Evolutionary conservation across 257 asterid genomes (phyloP).

Genomic region (Cordia subcordata): DNA sequence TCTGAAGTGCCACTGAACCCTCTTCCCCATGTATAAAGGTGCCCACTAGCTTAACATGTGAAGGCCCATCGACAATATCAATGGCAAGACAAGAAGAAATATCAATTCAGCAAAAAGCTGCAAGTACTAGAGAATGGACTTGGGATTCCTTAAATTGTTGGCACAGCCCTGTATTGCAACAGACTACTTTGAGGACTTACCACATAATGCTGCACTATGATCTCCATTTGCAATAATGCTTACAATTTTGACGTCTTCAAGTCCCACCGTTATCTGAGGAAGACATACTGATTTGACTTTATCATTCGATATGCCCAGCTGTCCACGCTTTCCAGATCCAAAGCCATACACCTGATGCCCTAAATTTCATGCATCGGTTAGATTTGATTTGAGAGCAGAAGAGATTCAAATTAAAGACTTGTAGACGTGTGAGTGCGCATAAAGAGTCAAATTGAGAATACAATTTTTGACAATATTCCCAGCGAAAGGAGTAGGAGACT

Average conservation of each 20-base stretch:
- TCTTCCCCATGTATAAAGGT: constrained; percentile 83
- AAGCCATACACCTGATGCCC: constrained; percentile 62
- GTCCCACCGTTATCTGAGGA: constrained; percentile 63
- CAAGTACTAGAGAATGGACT: neutral
- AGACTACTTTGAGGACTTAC: constrained; percentile 26
- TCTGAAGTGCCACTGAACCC: constrained; percentile 50
- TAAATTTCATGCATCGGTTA: constrained; percentile 26
- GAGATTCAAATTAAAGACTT: neutral
- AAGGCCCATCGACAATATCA: constrained; percentile 1
- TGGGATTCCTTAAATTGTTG: neutral
- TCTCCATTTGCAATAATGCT: constrained; percentile 76
- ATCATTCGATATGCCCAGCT: constrained; percentile 61
- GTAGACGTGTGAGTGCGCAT: no score
- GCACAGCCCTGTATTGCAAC: neutral
- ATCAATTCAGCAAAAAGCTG: constrained; percentile 3
- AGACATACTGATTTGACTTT: constrained; percentile 45
- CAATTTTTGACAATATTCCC: no score
- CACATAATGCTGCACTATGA: constrained; percentile 87
- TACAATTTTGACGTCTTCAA: constrained; percentile 32
- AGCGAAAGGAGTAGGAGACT: no score
- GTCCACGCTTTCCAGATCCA: constrained; percentile 93
- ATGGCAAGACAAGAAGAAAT: neutral
- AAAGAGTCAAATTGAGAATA: no score
- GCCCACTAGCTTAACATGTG: constrained; percentile 49
- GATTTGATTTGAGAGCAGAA: constrained; percentile 1